Evolutionary conservation across 2,329 filamentous ascomycete species (phyloP).

Genomic region (Magnaporthiopsis poae): DNA sequence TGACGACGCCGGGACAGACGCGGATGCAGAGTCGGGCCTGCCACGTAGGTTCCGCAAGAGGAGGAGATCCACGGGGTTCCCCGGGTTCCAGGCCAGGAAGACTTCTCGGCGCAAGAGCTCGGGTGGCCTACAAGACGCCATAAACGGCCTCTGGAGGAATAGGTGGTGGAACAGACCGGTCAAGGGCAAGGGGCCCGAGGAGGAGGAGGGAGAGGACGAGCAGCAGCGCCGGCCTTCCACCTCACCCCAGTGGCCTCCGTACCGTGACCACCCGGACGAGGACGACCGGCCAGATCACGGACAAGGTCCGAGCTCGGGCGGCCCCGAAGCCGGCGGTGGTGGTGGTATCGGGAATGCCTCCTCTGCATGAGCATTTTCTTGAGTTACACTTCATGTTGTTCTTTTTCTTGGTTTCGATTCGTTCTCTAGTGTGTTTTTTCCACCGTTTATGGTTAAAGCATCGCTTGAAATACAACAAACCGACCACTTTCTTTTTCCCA

Average conservation of each 20-base stretch:
- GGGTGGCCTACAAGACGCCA: conserved; percentile 37
- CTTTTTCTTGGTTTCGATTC: too few relatives aligned
- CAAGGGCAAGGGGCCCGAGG: conserved; percentile 10
- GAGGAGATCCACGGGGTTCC: conserved; percentile 52
- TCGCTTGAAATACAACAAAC: too few relatives aligned
- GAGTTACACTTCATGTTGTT: too few relatives aligned
- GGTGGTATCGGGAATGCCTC: too few relatives aligned
- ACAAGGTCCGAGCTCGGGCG: too few relatives aligned
- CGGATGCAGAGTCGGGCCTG: background rate
- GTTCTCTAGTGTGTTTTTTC: too few relatives aligned
- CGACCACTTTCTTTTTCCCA: too few relatives aligned
- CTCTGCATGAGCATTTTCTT: too few relatives aligned
- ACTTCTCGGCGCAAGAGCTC: conserved; percentile 26
- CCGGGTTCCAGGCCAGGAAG: conserved; percentile 47
- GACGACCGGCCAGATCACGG: background rate
- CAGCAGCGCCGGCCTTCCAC: background rate
- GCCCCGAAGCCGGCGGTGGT: too few relatives aligned
- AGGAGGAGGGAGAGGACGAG: background rate
- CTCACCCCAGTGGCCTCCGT: conserved; percentile 2
- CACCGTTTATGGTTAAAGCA: too few relatives aligned
- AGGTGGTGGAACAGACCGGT: conserved; percentile 38
- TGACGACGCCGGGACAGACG: background rate
- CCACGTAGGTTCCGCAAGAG: conserved; percentile 27
- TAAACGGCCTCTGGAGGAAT: conserved; percentile 44
- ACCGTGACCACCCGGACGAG: conserved; percentile 12